phyloP scores from a whole-genome alignment of 2,329 filamentous ascomycete species.

The Epichloe hybrida region DNA sequence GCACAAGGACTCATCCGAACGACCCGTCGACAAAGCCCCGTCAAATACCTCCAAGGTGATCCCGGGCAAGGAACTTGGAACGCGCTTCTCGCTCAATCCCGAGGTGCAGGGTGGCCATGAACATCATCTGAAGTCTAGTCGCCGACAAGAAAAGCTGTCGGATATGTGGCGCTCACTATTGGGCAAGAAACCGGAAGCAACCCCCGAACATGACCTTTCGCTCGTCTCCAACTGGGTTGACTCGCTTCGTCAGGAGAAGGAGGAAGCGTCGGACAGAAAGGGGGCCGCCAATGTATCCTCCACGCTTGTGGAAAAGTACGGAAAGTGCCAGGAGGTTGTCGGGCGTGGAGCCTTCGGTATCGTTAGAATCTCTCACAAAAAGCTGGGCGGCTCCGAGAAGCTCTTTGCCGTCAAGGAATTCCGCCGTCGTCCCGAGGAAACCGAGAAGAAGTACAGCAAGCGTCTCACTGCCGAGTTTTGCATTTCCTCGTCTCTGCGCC shows the following conservation, averaged over 20 bases:
- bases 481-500: slow-evolving; percentile 90
- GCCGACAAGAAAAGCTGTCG: slow-evolving; percentile 85
- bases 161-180: slow-evolving; percentile 83
- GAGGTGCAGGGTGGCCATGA: slow-evolving; percentile 59
- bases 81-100: slow-evolving; percentile 38
- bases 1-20: slow-evolving; percentile 29
- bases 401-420: slow-evolving; percentile 98
- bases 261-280: slow-evolving; percentile 71
- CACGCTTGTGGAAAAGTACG: slow-evolving; percentile 89
- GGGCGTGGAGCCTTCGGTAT: slow-evolving; percentile 95
- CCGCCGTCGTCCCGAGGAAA: slow-evolving; percentile 83
- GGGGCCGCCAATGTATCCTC: slow-evolving; percentile 54
- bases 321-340: slow-evolving; percentile 94
- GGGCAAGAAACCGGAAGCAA: slow-evolving; percentile 66
- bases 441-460: slow-evolving; percentile 95
- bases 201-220: slow-evolving; percentile 71
- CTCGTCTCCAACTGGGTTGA: slow-evolving; percentile 95
- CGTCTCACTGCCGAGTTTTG: slow-evolving; percentile 94
- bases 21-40: slow-evolving; percentile 11
- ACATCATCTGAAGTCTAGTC: slow-evolving; percentile 78
- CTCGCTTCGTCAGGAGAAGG: slow-evolving; percentile 78
- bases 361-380: slow-evolving; percentile 94
- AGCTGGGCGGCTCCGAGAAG: slow-evolving; percentile 74
- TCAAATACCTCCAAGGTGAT: slow-evolving; percentile 17
- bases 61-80: slow-evolving; percentile 22